Evolutionary conservation across 345 rosid genomes (phyloP).

Genomic region (Salix dunnii): DNA sequence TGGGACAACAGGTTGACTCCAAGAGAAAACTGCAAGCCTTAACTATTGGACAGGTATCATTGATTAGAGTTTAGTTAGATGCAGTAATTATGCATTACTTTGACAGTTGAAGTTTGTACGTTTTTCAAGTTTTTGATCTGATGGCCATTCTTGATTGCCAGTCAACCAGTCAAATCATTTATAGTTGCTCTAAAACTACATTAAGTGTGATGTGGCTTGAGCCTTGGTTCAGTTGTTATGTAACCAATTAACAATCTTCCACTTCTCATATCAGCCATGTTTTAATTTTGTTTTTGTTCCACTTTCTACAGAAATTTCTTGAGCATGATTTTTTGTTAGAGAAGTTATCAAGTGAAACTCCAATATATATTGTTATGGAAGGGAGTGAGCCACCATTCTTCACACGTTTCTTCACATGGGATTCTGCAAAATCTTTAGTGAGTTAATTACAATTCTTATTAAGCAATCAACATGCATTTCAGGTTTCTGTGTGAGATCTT

Average conservation of each 20-base stretch:
- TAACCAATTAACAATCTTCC: neutral
- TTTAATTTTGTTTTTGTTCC: neutral
- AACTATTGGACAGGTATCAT: slow-evolving; percentile 76
- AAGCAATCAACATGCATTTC: neutral
- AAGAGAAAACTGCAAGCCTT: slow-evolving; percentile 65
- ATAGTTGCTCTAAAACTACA: neutral
- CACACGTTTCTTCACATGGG: slow-evolving; percentile 93
- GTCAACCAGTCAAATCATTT: neutral
- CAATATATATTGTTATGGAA: slow-evolving; percentile 68
- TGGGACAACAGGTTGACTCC: slow-evolving; percentile 83
- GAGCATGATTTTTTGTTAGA: slow-evolving; percentile 72
- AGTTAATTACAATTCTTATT: slow-evolving; percentile 26
- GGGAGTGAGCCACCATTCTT: slow-evolving; percentile 95
- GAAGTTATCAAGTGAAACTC: slow-evolving; percentile 64
- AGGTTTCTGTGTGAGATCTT: slow-evolving; percentile 11
- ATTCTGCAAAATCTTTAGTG: slow-evolving; percentile 74
- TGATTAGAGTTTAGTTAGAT: neutral
- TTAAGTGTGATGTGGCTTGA: slow-evolving; percentile 5
- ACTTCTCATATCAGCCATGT: neutral
- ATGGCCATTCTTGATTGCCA: neutral
- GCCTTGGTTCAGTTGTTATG: neutral
- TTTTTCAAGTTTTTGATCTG: neutral
- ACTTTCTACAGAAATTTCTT: slow-evolving; percentile 64
- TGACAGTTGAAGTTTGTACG: neutral
- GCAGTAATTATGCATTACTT: neutral